phyloP scores from a whole-genome alignment of 169 alveolate species.

The Babesia gibsoni region DNA sequence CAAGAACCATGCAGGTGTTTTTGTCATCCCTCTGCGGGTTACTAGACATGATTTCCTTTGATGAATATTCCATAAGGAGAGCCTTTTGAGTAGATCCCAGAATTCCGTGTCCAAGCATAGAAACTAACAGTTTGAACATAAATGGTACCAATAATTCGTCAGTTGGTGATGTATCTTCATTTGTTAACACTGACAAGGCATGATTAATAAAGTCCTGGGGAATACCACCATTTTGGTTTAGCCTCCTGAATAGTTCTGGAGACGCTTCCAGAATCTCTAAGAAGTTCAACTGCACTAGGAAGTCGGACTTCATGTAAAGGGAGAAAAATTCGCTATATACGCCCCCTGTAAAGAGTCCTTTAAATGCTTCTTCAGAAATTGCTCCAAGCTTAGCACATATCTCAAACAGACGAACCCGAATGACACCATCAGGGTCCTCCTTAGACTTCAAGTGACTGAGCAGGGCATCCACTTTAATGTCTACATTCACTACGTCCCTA shows the following conservation, averaged over 20 bases:
- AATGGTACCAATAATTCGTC: slow-evolving; percentile 33
- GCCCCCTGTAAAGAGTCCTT: slow-evolving; percentile 9
- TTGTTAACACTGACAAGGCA: slow-evolving; percentile 3
- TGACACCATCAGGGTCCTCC: slow-evolving; percentile 22
- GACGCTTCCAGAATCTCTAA: slow-evolving; percentile 44
- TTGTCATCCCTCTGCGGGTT: not conserved
- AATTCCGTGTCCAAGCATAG: slow-evolving; percentile 1
- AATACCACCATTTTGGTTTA: not conserved
- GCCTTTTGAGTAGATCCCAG: slow-evolving; percentile 5
- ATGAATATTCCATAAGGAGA: not conserved
- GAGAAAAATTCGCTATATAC: slow-evolving; percentile 16
- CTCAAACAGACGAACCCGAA: slow-evolving; percentile 32
- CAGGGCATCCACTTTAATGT: not conserved
- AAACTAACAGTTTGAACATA: slow-evolving; percentile 10
- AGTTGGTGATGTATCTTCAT: not conserved
- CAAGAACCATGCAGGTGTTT: not conserved
- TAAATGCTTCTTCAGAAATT: slow-evolving; percentile 3
- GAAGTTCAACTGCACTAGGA: slow-evolving; percentile 41
- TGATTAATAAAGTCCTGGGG: slow-evolving; percentile 35
- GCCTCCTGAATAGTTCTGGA: slow-evolving; percentile 6
- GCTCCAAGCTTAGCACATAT: slow-evolving; percentile 29
- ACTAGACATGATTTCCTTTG: not conserved
- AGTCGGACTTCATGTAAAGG: slow-evolving; percentile 30
- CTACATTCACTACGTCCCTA: not conserved
- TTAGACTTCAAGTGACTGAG: not conserved